Percentiles rank a stretch among this genome's conserved stretches.
Conservation (phyloP, 2,329 filamentous ascomycete genomes). For the Trichophyton mentagrophytes region DNA sequence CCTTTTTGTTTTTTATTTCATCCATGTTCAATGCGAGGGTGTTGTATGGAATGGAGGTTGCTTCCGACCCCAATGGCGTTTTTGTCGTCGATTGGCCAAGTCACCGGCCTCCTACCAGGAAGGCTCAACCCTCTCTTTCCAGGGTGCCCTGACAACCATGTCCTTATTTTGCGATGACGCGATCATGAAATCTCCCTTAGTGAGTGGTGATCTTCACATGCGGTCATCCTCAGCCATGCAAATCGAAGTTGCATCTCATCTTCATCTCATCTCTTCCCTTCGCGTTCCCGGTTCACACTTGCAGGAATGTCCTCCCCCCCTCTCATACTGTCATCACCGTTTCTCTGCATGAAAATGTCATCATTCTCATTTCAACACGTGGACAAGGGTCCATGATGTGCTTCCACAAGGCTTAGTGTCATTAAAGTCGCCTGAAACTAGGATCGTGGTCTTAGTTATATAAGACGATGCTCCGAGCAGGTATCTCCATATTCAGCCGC, state of each 20-base stretch:
- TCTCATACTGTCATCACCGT: background rate
- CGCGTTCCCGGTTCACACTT: background rate
- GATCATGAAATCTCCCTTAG: background rate
- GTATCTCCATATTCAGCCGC: background rate
- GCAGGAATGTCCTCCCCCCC: background rate
- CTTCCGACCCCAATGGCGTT: background rate
- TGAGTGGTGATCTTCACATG: constrained; percentile 1
- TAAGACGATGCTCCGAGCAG: background rate
- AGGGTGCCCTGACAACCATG: background rate
- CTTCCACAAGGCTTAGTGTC: background rate
- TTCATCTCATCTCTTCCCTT: background rate
- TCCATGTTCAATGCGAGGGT: background rate
- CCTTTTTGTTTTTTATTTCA: background rate
- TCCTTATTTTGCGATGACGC: background rate
- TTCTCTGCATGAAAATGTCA: background rate
- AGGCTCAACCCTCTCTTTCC: background rate
- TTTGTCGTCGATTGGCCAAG: background rate
- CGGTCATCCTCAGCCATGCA: background rate
- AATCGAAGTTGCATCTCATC: background rate
- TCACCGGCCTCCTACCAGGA: background rate
- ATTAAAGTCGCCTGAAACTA: background rate
- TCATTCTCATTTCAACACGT: background rate
- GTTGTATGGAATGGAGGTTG: background rate
- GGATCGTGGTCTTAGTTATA: background rate
- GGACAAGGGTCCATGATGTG: background rate